Base-by-base conservation (phyloP, 768 basidiomycete species). In the Hemileccinum impolitum region DNA sequence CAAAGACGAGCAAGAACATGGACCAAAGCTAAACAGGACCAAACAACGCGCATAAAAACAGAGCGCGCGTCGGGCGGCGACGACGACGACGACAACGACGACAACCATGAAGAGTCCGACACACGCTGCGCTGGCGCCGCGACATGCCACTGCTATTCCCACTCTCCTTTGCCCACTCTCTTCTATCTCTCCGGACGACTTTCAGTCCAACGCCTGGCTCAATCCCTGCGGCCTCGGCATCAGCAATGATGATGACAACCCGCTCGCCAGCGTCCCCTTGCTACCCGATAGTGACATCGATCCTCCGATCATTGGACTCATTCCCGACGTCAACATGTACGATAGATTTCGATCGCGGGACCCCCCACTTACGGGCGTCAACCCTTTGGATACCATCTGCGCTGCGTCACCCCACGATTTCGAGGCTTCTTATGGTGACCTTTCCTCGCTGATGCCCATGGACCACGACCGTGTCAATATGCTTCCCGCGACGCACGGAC, bases 331-430 rank as follows among this genome's bases (percentile, higher is more conserved):
- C 21, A 74, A 74, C 37, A 67, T 70, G 65, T 69, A 66, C 48
- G 58, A 66, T 19, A 45, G 37, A 6, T 52, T 59, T 39, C 48
- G 58, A 21, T 45, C 51, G 15, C 49, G 48, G 23, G 55, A 60
- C 8, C 30, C 50, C 4, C 56, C 57, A 26, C 48, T 52, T 34
- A 36, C 53, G 6, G 65, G 71, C 25, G 63, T 79, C 42, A 69
- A 78, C 55, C 76, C 77, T 18, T 52, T 69, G 28, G 70, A 74
- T 28, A 68, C 73, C 25, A 61, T 72, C 50, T 18, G 56, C 50
- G 30, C 17, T 34, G 25, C 41, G n/a, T 23, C 56, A 4, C 42
- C 46, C 18, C 39, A 41, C 39, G 32, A 38, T 18, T 6, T 18
- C 21, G 45, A 11, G 12, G 8, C n/a, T 43, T 39, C 43, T 8